Base-by-base conservation (phyloP, 169 alveolate genomes). In the Eimeria praecox region DNA sequence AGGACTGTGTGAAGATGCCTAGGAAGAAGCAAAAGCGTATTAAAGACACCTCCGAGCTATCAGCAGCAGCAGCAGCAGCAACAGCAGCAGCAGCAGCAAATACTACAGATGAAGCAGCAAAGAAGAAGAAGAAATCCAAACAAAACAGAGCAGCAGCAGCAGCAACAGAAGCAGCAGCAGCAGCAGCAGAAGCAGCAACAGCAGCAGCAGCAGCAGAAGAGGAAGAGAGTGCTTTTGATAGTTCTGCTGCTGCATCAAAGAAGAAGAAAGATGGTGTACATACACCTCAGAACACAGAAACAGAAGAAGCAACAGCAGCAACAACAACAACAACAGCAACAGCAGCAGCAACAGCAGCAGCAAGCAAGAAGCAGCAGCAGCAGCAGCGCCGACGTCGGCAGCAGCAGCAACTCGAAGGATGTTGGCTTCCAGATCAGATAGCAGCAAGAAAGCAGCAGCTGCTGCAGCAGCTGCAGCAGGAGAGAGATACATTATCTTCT, bases 51-150 rank as follows among this genome's bases (percentile, higher is more conserved):
- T 30, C 75, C 27, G 24, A 27, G 24, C 40, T 33, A 64, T 27
- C 75, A 64, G 75, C 75, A 64, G 38, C 75, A 64, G 1, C 75
- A 64, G 75, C 75, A 64, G 75, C 75, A 64, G 75, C 75, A 64
- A 2, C 75, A 64, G 38, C 75, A 64, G 3, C 5, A 64, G n/a
- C 75, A 64, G 75, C 75, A 64, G 75, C 75, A 64, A 49, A 49
- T 49, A 49, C 59, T 49, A n/a, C n/a, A n/a, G n/a, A n/a, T n/a
- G n/a, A n/a, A n/a, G n/a, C n/a, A n/a, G n/a, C n/a, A n/a, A n/a
- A n/a, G n/a, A n/a, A n/a, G n/a, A n/a, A n/a, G n/a, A n/a, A n/a
- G n/a, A n/a, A n/a, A n/a, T n/a, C n/a, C n/a, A n/a, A n/a, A n/a
- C n/a, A n/a, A n/a, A n/a, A n/a, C n/a, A n/a, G n/a, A n/a, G n/a